Evolutionary conservation across 2,329 filamentous ascomycete species (phyloP).

Genomic region (Thielaviopsis ethacetica): DNA sequence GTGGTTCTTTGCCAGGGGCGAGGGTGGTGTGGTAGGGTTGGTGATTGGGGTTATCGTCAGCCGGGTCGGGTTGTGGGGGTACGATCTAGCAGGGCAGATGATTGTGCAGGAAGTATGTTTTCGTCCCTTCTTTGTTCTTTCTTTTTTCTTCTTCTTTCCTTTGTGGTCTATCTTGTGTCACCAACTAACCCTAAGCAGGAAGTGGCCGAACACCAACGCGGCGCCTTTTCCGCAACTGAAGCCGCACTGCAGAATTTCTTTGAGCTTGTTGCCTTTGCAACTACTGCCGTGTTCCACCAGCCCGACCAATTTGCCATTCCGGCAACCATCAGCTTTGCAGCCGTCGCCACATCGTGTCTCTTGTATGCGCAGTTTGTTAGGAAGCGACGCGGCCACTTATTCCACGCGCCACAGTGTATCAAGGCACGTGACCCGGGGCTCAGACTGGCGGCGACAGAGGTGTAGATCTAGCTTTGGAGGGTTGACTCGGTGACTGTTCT

Average conservation of each 20-base stretch:
- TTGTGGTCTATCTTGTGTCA: background rate
- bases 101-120: conserved; percentile 41
- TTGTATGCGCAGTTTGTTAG: conserved; percentile 20
- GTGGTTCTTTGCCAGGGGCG: conserved; percentile 23
- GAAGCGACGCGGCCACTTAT: conserved; percentile 19
- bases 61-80: conserved; percentile 44
- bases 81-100: conserved; percentile 42
- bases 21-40: conserved; percentile 29
- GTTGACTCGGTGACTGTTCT: background rate
- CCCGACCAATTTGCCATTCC: conserved; percentile 52
- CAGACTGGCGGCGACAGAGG: background rate
- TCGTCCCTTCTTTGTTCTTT: background rate
- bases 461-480: background rate
- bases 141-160: background rate
- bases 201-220: conserved; percentile 39
- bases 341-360: conserved; percentile 24
- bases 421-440: background rate
- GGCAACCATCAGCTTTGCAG: conserved; percentile 37
- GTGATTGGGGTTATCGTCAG: conserved; percentile 36
- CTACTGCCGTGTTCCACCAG: conserved; percentile 46
- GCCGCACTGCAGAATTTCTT: conserved; percentile 52
- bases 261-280: conserved; percentile 48
- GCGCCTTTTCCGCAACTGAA: conserved; percentile 52
- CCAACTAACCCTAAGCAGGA: conserved; percentile 23
- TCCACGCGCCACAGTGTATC: conserved; percentile 16